Evolutionary conservation across 1,284 basidiomycete species (phyloP).

Genomic region (Nidula niveotomentosa): DNA sequence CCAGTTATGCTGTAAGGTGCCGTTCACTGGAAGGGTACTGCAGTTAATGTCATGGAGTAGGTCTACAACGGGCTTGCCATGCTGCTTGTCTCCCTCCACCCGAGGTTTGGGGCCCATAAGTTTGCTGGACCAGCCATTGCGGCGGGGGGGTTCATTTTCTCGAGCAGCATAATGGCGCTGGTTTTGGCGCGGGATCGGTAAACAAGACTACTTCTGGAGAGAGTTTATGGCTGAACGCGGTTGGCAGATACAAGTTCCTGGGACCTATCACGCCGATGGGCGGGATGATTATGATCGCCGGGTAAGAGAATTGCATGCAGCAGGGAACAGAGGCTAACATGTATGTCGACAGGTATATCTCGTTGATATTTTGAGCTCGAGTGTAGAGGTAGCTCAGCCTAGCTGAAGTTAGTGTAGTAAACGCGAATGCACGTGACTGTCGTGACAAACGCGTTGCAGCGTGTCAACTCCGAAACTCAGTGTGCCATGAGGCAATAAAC

Average conservation of each 20-base stretch:
- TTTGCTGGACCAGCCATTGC: conserved; percentile 75
- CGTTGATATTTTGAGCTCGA: conserved; percentile 42
- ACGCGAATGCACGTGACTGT: conserved; percentile 25
- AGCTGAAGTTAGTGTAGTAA: background rate
- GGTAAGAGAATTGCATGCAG: conserved; percentile 44
- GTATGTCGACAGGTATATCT: conserved; percentile 41
- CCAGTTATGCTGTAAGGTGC: conserved; percentile 60
- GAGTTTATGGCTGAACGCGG: background rate
- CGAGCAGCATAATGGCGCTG: conserved; percentile 68
- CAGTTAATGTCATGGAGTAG: conserved; percentile 28
- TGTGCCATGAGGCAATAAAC: conserved; percentile 28
- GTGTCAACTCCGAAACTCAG: conserved; percentile 32
- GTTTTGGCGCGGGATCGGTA: conserved; percentile 60
- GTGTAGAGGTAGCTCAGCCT: conserved; percentile 1
- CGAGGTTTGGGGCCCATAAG: conserved; percentile 58
- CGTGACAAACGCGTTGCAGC: conserved; percentile 34
- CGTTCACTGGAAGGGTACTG: background rate
- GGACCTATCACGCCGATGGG: conserved; percentile 81
- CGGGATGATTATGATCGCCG: conserved; percentile 73
- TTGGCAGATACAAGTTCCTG: conserved; percentile 52
- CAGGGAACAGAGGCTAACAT: background rate
- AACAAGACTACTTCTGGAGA: conserved; percentile 5
- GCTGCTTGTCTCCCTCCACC: conserved; percentile 72
- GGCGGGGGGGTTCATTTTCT: conserved; percentile 66
- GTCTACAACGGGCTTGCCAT: conserved; percentile 80